Conservation (phyloP, 345 rosid species). For the Excoecaria cochinchinensis region DNA sequence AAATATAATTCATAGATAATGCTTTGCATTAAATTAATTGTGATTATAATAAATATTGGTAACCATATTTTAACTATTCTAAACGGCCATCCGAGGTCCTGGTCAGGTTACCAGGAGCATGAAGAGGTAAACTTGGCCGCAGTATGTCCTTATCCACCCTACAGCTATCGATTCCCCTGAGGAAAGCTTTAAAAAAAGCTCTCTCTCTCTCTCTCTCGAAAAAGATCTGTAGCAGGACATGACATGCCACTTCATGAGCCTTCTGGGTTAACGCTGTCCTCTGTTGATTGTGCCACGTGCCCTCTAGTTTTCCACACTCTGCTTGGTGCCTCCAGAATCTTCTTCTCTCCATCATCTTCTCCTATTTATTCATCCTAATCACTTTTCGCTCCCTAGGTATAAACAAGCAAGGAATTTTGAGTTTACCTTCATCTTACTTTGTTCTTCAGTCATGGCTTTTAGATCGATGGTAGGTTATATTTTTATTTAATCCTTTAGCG, state of each 20-base stretch:
- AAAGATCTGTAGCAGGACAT: neutral
- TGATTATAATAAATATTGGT: no score
- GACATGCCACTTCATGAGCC: constrained; percentile 50
- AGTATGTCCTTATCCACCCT: neutral
- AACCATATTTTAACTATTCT: no score
- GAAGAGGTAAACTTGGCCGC: no score
- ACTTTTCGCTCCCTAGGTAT: neutral
- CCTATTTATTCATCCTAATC: neutral
- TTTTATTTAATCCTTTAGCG: no score
- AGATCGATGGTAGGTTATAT: constrained; percentile 13
- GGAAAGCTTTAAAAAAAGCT: no score
- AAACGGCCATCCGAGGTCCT: no score
- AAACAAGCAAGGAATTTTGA: neutral
- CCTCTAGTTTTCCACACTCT: constrained; percentile 1
- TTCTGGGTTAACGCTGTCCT: constrained; percentile 35
- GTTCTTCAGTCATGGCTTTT: constrained; percentile 6
- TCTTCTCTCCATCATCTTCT: constrained; percentile 6
- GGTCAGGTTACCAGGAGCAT: no score
- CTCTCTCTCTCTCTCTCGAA: neutral
- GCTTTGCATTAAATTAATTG: no score
- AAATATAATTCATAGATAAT: no score
- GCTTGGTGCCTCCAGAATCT: constrained; percentile 44
- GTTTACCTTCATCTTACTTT: neutral
- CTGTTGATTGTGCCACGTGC: constrained; percentile 26
- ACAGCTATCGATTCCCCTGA: no score